A percentile compares a stretch with the other conserved stretches of the same genome.
phyloP scores from a whole-genome alignment of 257 asterid genomes.

The Coffea canephora region DNA sequence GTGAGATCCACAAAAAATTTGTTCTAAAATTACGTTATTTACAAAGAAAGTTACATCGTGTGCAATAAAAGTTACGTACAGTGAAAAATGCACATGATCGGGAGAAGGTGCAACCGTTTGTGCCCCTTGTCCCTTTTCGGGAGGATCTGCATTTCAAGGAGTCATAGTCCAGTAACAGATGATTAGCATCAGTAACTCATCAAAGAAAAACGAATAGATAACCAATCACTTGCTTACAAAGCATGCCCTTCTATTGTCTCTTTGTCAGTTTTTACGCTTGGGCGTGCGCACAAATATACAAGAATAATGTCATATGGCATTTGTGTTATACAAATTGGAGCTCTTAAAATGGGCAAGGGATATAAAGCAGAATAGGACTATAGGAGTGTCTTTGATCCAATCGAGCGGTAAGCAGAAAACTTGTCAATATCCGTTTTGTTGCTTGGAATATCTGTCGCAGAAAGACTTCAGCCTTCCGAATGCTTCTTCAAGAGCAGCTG shows the following conservation, averaged over 20 bases:
- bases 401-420: neutral
- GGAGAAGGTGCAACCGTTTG: too few species aligned
- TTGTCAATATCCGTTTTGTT: constrained; percentile 16
- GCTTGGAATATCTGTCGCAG: constrained; percentile 52
- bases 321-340: neutral
- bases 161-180: neutral
- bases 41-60: too few species aligned
- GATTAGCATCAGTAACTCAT: neutral
- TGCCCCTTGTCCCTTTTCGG: neutral
- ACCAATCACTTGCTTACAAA: neutral
- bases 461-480: constrained; percentile 57
- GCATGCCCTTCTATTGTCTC: neutral
- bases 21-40: too few species aligned
- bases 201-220: neutral
- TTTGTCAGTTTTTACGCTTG: neutral
- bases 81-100: too few species aligned
- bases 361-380: neutral
- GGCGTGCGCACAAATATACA: neutral
- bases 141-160: neutral
- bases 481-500: constrained; percentile 59
- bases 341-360: neutral
- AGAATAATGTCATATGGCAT: neutral
- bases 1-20: too few species aligned
- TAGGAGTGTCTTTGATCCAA: constrained; percentile 5
- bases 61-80: too few species aligned